Conservation (phyloP, 1,284 basidiomycete genomes). For the Cronartium ribicola region DNA sequence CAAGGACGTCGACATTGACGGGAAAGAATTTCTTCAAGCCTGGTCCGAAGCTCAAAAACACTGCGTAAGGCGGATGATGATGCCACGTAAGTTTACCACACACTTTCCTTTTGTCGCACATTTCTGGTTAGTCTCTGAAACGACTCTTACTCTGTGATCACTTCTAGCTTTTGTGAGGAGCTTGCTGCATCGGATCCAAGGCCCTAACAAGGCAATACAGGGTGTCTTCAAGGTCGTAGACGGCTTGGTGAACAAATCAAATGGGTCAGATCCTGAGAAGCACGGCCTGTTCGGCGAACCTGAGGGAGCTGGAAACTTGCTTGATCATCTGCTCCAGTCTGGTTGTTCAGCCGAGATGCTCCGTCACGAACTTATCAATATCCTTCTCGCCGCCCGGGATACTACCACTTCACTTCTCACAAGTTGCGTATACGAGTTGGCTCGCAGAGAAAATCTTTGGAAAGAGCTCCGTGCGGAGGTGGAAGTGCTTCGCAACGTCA, state of each 20-base stretch:
- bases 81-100: background rate
- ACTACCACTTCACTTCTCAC: slow-evolving; percentile 63
- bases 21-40: slow-evolving; percentile 17
- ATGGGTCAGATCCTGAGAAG: background rate
- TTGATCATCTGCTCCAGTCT: slow-evolving; percentile 28
- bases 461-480: slow-evolving; percentile 59
- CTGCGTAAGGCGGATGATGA: background rate
- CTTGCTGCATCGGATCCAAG: background rate
- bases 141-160: background rate
- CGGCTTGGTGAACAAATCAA: background rate
- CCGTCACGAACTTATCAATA: slow-evolving; percentile 67
- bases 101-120: no score
- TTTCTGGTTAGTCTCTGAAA: no score
- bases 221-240: slow-evolving; percentile 17
- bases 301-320: slow-evolving; percentile 10
- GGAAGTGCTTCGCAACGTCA: slow-evolving; percentile 56
- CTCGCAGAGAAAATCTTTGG: slow-evolving; percentile 59
- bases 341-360: slow-evolving; percentile 53
- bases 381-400: slow-evolving; percentile 67
- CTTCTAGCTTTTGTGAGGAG: slow-evolving; percentile 8
- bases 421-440: slow-evolving; percentile 64
- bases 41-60: slow-evolving; percentile 25
- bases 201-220: slow-evolving; percentile 11
- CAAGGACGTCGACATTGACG: slow-evolving; percentile 3
- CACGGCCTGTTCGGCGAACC: background rate